Conservation (phyloP, 768 basidiomycete genomes). For the Tricholoma hemisulphureum region DNA sequence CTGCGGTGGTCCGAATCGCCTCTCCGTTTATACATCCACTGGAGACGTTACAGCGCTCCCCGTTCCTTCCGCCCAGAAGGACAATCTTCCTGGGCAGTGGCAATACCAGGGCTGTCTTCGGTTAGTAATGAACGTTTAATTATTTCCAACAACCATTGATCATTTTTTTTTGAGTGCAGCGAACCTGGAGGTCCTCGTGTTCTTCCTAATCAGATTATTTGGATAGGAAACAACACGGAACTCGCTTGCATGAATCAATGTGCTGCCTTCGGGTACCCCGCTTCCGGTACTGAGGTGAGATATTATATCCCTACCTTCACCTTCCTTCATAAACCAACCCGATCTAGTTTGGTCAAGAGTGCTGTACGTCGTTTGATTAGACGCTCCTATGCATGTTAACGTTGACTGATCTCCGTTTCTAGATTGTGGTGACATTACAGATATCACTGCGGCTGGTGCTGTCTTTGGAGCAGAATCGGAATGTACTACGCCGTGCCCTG, state of each 20-base stretch:
- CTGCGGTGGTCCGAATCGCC: conserved; percentile 71
- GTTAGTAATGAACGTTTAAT: conserved; percentile 35
- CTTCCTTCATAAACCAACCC: not conserved
- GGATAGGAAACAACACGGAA: conserved; percentile 61
- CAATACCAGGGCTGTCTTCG: conserved; percentile 63
- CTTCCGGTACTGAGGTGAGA: conserved; percentile 58
- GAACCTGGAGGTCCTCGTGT: conserved; percentile 46
- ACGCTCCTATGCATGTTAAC: not conserved
- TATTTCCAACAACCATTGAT: not conserved
- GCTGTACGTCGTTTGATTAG: conserved; percentile 52
- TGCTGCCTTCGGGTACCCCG: conserved; percentile 67
- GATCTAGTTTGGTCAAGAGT: conserved; percentile 59
- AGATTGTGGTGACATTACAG: conserved; percentile 71
- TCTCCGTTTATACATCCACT: conserved; percentile 65
- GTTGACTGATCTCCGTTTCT: not conserved
- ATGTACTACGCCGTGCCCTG: conserved; percentile 59
- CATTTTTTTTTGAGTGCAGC: conserved; percentile 28
- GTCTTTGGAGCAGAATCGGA: conserved; percentile 41
- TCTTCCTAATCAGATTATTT: conserved; percentile 61
- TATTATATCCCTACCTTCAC: not conserved
- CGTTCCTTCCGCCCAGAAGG: conserved; percentile 55
- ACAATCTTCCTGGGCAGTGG: conserved; percentile 63
- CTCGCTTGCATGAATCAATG: conserved; percentile 67
- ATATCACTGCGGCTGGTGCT: conserved; percentile 44
- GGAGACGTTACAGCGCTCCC: conserved; percentile 52